These are phyloP conservation scores for Didymella sp. DNA, from an alignment of 2,329 filamentous ascomycete genomes.

Conservation along the genomic window DNA sequence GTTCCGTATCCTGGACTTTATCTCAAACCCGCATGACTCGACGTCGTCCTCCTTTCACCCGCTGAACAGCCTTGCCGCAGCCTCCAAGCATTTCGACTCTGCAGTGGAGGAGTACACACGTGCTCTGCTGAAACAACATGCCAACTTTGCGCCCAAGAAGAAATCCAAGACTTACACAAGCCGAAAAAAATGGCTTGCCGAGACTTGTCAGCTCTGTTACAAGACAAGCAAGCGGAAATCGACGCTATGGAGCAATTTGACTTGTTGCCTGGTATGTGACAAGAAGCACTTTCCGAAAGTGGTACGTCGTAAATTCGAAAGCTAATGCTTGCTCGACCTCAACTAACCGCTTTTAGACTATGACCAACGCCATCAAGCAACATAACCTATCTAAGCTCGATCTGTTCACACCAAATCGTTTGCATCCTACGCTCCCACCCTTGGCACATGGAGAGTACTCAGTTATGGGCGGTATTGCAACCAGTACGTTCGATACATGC, in stretches of 20 bases:
- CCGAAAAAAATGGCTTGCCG: slow-evolving; percentile 35
- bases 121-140: slow-evolving; percentile 33
- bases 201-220: slow-evolving; percentile 39
- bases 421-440: slow-evolving; percentile 36
- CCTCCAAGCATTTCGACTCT: slow-evolving; percentile 32
- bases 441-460: slow-evolving; percentile 29
- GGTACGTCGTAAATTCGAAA: slow-evolving; percentile 21
- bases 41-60: slow-evolving; percentile 18
- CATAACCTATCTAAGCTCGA: slow-evolving; percentile 41
- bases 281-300: slow-evolving; percentile 37
- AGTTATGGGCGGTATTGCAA: slow-evolving; percentile 28
- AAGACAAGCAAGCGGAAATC: slow-evolving; percentile 35
- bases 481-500: slow-evolving; percentile 9
- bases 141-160: slow-evolving; percentile 27
- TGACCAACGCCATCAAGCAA: slow-evolving; percentile 34
- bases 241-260: slow-evolving; percentile 30
- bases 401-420: slow-evolving; percentile 41
- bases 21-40: slow-evolving; percentile 14
- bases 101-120: slow-evolving; percentile 43
- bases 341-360: slow-evolving; percentile 31
- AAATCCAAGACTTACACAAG: slow-evolving; percentile 24
- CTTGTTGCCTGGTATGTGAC: slow-evolving; percentile 41
- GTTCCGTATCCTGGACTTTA: slow-evolving; percentile 37
- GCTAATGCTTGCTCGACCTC: not conserved
- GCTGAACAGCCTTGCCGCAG: slow-evolving; percentile 35